Percentiles rank a stretch among this genome's conserved stretches.
phyloP scores from a whole-genome alignment of 1,139 yeast genomes.

The Candida sp. region DNA sequence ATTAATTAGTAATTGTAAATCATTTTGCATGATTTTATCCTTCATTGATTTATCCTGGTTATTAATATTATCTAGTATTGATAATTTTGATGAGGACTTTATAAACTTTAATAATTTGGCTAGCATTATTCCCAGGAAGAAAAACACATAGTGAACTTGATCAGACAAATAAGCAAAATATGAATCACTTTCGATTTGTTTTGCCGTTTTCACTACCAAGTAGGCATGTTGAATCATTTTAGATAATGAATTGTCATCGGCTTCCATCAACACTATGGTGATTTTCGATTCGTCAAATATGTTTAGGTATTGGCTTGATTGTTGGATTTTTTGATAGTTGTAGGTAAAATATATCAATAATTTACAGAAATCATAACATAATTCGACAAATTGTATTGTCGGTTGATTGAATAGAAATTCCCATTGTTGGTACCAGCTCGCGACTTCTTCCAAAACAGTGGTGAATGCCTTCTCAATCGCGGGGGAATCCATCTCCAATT shows the following conservation, averaged over 20 bases:
- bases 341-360: constrained; percentile 42
- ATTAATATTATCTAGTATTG: constrained; percentile 5
- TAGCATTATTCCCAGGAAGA: constrained; percentile 47
- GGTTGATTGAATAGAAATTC: constrained; percentile 69
- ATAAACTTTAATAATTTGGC: constrained; percentile 20
- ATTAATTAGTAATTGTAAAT: constrained; percentile 19
- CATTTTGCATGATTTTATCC: constrained; percentile 7
- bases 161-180: constrained; percentile 70
- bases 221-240: constrained; percentile 33
- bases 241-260: constrained; percentile 17
- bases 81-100: constrained; percentile 6
- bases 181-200: constrained; percentile 49
- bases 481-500: constrained; percentile 11
- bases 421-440: constrained; percentile 70
- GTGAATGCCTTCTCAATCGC: constrained; percentile 20
- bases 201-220: constrained; percentile 38
- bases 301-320: constrained; percentile 6
- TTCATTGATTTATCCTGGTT: constrained; percentile 9
- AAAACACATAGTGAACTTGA: constrained; percentile 59
- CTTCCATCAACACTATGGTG: constrained; percentile 16
- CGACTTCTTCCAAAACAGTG: constrained; percentile 35
- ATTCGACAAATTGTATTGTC: constrained; percentile 72
- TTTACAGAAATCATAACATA: constrained; percentile 65
- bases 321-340: constrained; percentile 19
- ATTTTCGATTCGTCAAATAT: constrained; percentile 22